phyloP scores from a whole-genome alignment of 345 rosid species.

The Arabidopsis arenosa region DNA sequence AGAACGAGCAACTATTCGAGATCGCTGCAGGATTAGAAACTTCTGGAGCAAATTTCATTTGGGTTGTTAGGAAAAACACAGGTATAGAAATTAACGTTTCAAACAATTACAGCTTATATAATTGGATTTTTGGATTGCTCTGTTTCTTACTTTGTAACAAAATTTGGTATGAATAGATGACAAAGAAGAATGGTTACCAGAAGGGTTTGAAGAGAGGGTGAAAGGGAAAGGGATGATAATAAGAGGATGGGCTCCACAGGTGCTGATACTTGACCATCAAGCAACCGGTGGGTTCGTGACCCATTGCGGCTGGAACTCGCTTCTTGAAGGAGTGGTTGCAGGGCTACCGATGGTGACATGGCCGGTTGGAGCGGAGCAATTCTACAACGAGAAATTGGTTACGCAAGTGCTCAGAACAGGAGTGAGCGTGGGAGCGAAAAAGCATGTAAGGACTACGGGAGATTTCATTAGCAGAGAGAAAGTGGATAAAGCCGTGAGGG shows the following conservation, averaged over 20 bases:
- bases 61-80: slow-evolving; percentile 39
- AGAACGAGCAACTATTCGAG: slow-evolving; percentile 36
- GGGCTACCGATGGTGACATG: slow-evolving; percentile 60
- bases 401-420: slow-evolving; percentile 51
- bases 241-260: slow-evolving; percentile 58
- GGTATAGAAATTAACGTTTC: slow-evolving; percentile 1
- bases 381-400: slow-evolving; percentile 52
- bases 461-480: slow-evolving; percentile 42
- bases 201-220: slow-evolving; percentile 50
- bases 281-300: slow-evolving; percentile 56
- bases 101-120: background rate
- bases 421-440: slow-evolving; percentile 45
- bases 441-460: slow-evolving; percentile 25
- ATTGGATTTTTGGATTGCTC: background rate
- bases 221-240: slow-evolving; percentile 49
- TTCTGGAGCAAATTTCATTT: slow-evolving; percentile 29
- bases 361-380: slow-evolving; percentile 58
- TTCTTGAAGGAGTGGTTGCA: slow-evolving; percentile 49
- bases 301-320: slow-evolving; percentile 65
- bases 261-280: slow-evolving; percentile 54
- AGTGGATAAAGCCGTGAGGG: slow-evolving; percentile 41
- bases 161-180: slow-evolving; percentile 19
- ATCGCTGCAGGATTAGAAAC: slow-evolving; percentile 41
- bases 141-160: background rate
- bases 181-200: slow-evolving; percentile 44